These are phyloP conservation scores for Hypoxylon sp. DNA, from an alignment of 2,329 filamentous ascomycete genomes.

Conservation along the genomic window DNA sequence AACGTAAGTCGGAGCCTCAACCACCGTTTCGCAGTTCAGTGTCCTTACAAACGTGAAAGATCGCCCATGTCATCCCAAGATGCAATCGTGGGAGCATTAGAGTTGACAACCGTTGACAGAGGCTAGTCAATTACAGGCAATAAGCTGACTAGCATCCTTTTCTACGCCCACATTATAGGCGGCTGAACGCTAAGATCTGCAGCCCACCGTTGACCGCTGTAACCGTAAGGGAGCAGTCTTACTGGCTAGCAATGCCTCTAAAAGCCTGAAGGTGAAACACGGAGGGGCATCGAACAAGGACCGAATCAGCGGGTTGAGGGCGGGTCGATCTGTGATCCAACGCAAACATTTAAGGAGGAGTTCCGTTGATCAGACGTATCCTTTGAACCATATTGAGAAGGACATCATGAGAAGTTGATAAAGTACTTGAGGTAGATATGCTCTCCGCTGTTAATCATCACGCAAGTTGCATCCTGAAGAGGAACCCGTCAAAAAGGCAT, in stretches of 20 bases:
- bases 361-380: constrained; percentile 17
- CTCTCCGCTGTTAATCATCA: constrained; percentile 34
- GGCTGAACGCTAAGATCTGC: constrained; percentile 35
- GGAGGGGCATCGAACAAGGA: constrained; percentile 31
- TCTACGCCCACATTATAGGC: constrained; percentile 20
- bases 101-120: constrained; percentile 18
- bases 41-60: constrained; percentile 18
- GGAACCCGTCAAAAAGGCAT: constrained; percentile 6
- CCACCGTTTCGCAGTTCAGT: constrained; percentile 30
- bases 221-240: constrained; percentile 20
- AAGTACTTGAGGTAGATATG: not conserved
- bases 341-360: constrained; percentile 23
- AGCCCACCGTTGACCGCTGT: constrained; percentile 27
- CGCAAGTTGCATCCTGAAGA: constrained; percentile 13
- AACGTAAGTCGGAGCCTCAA: constrained; percentile 31
- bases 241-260: constrained; percentile 29
- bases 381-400: constrained; percentile 29
- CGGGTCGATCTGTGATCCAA: constrained; percentile 36
- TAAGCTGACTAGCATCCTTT: constrained; percentile 14
- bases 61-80: constrained; percentile 9
- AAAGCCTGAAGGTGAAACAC: constrained; percentile 41
- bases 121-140: constrained; percentile 18
- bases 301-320: constrained; percentile 31
- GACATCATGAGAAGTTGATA: constrained; percentile 23
- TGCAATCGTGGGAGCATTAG: constrained; percentile 12